Evolutionary conservation across 345 rosid genomes (phyloP).

Genomic region (Aegle marmelos): DNA sequence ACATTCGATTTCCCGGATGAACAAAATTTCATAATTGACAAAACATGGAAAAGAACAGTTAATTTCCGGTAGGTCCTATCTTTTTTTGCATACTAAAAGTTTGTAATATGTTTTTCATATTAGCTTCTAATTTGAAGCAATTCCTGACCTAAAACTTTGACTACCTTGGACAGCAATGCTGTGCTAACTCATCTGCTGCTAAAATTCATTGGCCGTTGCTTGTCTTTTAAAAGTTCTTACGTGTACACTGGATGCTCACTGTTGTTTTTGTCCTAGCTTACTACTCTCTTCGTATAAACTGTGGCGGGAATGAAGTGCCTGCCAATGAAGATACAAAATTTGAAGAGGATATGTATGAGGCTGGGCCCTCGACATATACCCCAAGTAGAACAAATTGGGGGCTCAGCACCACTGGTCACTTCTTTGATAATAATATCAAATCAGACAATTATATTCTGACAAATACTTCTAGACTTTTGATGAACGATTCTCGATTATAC

Average conservation of each 20-base stretch:
- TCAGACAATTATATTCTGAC: neutral
- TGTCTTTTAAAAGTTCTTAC: too few relatives aligned
- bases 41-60: neutral
- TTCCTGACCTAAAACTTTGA: neutral
- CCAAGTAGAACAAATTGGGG: slow-evolving; percentile 30
- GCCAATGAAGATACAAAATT: slow-evolving; percentile 17
- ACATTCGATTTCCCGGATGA: neutral
- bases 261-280: slow-evolving; percentile 18
- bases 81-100: neutral
- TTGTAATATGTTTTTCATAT: too few relatives aligned
- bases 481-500: slow-evolving; percentile 30
- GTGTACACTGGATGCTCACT: neutral
- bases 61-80: neutral
- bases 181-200: neutral
- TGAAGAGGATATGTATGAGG: slow-evolving; percentile 23
- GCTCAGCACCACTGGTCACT: slow-evolving; percentile 52
- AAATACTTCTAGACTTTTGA: slow-evolving; percentile 10
- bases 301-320: slow-evolving; percentile 29
- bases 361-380: slow-evolving; percentile 23
- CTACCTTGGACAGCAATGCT: neutral
- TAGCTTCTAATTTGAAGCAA: neutral
- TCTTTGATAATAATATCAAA: slow-evolving; percentile 16
- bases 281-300: slow-evolving; percentile 37
- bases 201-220: neutral
- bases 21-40: neutral